Percentiles rank a stretch among this genome's conserved stretches.
These are phyloP conservation scores for Candida montana DNA, from an alignment of 805 yeast species.

Conservation along the genomic window DNA sequence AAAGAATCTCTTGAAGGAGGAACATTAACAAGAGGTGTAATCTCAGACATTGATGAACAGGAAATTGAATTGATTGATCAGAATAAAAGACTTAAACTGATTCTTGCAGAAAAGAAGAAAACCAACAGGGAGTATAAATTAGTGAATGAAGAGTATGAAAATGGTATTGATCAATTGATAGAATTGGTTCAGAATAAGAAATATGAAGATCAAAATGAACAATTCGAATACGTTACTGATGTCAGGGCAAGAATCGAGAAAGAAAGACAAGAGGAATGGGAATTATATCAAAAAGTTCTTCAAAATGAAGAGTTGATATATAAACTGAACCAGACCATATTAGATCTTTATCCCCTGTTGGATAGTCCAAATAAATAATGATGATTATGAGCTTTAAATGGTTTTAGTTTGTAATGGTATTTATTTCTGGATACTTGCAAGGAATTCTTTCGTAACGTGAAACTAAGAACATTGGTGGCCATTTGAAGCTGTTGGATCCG, in stretches of 20 bases:
- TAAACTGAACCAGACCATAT: slow-evolving; percentile 8
- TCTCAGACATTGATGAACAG: neutral
- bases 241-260: slow-evolving; percentile 3
- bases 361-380: slow-evolving; percentile 2
- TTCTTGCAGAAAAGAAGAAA: slow-evolving; percentile 7
- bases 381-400: no score
- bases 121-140: slow-evolving; percentile 8
- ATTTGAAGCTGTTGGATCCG: no score
- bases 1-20: neutral
- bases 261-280: slow-evolving; percentile 11
- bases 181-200: slow-evolving; percentile 7
- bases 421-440: no score
- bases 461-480: no score
- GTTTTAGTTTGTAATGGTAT: no score
- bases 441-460: no score
- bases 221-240: slow-evolving; percentile 4
- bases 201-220: slow-evolving; percentile 1
- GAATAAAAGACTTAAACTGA: slow-evolving; percentile 12
- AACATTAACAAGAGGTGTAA: neutral
- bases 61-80: slow-evolving; percentile 11
- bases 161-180: slow-evolving; percentile 8
- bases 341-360: slow-evolving; percentile 8
- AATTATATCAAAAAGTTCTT: slow-evolving; percentile 10
- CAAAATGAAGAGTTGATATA: slow-evolving; percentile 9
- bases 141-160: slow-evolving; percentile 15